Evolutionary conservation across 441 rosid species (phyloP), one percentile per base, ranked within the genome.

Genomic region (Populus hybrid): DNA sequence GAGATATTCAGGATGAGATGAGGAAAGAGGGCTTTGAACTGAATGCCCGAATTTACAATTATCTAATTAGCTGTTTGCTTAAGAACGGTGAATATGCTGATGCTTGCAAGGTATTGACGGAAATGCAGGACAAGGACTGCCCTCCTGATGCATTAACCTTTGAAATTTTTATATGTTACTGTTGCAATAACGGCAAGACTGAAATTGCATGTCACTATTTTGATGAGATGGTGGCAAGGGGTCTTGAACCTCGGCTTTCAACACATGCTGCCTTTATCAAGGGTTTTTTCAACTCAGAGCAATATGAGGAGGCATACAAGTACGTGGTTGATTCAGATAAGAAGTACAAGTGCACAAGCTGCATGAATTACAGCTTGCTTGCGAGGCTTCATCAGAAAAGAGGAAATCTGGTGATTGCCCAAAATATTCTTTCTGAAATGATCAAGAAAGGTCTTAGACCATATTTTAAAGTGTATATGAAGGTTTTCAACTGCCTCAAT

Each of bases 81-180:
- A 84, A 77, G 81, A 81, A 75, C 42, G 82, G 79, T 75, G 50
- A 70, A 73, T 23, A n/a, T 20, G 77, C 29, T 2, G 85, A 78
- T 67, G 90, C 90, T 64, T 33, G 26, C 40, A 68, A 82, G 36
- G 31, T 84, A 16, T 69, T 88, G 10, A 68, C 82, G 65, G 82
- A 83, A 68, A 90, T 90, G 94, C 64, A 7, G 16, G 78, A 74
- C 23, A 82, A 45, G 6, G 74, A 73, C 40, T 87, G 87, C 72
- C 86, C 83, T 72, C 88, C 87, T 12, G 83, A 88, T 80, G 85
- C 90, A 31, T 56, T 87, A 82, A 90, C 92, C n/a, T 90, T 77
- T 68, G 90, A 88, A 74, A 71, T 90, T 73, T 81, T 87, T 71
- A 86, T 90, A 82, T 78, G 40, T 69, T 16, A 80, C 74, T 81